These are phyloP conservation scores for Boletellus ananas DNA, from an alignment of 768 basidiomycete species.

Conservation along the genomic window DNA sequence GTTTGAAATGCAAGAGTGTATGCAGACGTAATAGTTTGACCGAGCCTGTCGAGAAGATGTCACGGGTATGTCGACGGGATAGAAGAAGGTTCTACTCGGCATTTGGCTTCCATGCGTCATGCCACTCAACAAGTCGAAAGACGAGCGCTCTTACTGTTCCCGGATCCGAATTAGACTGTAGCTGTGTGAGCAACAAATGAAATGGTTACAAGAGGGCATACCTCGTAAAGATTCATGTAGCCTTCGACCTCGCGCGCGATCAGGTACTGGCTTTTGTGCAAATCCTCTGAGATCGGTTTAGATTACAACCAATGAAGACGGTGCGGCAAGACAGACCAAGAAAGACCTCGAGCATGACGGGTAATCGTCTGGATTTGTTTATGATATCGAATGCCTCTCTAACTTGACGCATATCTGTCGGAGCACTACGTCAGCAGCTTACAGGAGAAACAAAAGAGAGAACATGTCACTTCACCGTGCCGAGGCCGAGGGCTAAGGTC, in stretches of 20 bases:
- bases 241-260: slow-evolving; percentile 57
- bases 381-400: slow-evolving; percentile 56
- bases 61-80: neutral
- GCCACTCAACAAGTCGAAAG: slow-evolving; percentile 65
- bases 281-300: slow-evolving; percentile 45
- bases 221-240: slow-evolving; percentile 63
- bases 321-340: slow-evolving; percentile 46
- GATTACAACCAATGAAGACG: neutral
- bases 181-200: neutral
- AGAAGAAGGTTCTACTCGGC: slow-evolving; percentile 46
- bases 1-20: slow-evolving; percentile 73
- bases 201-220: slow-evolving; percentile 23
- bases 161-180: slow-evolving; percentile 45
- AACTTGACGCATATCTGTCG: slow-evolving; percentile 45
- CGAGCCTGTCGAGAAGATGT: slow-evolving; percentile 44
- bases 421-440: neutral
- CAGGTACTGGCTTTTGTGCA: slow-evolving; percentile 55
- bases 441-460: slow-evolving; percentile 2
- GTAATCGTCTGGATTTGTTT: slow-evolving; percentile 55
- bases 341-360: slow-evolving; percentile 65
- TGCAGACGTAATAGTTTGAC: slow-evolving; percentile 52
- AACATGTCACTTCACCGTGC: slow-evolving; percentile 22
- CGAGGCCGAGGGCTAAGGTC: slow-evolving; percentile 29
- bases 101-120: slow-evolving; percentile 67
- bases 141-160: slow-evolving; percentile 52